Evolutionary conservation across 2,329 filamentous ascomycete genomes (phyloP).

Genomic region (Fusarium nodosum): DNA sequence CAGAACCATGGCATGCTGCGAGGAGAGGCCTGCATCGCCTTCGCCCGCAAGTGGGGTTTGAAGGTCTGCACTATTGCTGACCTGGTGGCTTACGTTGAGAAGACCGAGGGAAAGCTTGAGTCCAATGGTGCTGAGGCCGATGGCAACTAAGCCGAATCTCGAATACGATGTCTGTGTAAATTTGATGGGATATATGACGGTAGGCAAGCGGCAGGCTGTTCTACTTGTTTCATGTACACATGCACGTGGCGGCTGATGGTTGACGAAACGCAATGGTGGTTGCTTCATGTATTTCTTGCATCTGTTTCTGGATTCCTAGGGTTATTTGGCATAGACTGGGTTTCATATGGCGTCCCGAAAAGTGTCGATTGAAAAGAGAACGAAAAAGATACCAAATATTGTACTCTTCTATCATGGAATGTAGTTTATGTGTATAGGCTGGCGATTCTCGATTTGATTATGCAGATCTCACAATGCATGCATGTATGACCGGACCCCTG

Average conservation of each 20-base stretch:
- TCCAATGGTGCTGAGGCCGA: conserved; percentile 53
- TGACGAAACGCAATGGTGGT: conserved; percentile 25
- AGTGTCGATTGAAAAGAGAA: conserved; percentile 37
- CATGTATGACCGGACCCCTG: not conserved
- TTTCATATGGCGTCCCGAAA: conserved; percentile 43
- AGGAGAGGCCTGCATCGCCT: conserved; percentile 86
- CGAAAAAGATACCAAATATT: conserved; percentile 27
- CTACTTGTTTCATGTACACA: conserved; percentile 16
- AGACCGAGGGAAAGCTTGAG: conserved; percentile 74
- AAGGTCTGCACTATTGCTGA: conserved; percentile 97
- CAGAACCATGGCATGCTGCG: conserved; percentile 88
- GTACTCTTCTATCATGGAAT: conserved; percentile 1
- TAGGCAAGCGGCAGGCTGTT: conserved; percentile 3
- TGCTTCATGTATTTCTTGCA: conserved; percentile 38
- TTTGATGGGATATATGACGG: conserved; percentile 5
- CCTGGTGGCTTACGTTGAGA: conserved; percentile 83
- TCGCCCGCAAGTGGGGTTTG: conserved; percentile 89
- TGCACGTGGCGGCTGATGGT: conserved; percentile 15
- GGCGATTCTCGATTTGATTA: not conserved
- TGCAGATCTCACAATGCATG: not conserved
- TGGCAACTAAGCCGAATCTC: conserved; percentile 34
- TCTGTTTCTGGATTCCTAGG: conserved; percentile 42
- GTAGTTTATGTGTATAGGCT: not conserved
- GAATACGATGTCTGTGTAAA: not conserved
- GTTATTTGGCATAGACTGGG: conserved; percentile 41